A percentile compares a stretch with the other conserved stretches of the same genome.
These are phyloP conservation scores for Starmerella stigmatis DNA, from an alignment of 805 yeast genomes.

Conservation along the genomic window DNA sequence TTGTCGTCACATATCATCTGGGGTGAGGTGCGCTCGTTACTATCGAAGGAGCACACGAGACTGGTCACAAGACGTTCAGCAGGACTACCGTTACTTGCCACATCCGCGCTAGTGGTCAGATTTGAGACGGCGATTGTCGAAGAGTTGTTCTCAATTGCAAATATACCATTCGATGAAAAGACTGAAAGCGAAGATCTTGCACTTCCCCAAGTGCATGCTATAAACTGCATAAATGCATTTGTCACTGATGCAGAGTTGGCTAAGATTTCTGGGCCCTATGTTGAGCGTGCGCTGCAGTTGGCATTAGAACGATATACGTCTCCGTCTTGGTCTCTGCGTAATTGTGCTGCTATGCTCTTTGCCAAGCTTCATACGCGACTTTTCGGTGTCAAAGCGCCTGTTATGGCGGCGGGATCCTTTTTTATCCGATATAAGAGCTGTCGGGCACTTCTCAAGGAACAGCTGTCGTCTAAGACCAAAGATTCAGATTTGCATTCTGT, in stretches of 20 bases:
- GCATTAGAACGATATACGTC: constrained; percentile 56
- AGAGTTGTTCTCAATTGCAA: constrained; percentile 45
- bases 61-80: constrained; percentile 83
- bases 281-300: constrained; percentile 49
- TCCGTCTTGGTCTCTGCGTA: constrained; percentile 73
- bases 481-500: constrained; percentile 39
- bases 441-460: constrained; percentile 37
- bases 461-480: constrained; percentile 19
- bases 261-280: constrained; percentile 39
- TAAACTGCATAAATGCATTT: constrained; percentile 68
- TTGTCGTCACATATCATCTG: constrained; percentile 6
- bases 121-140: constrained; percentile 41
- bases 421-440: constrained; percentile 55
- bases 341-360: constrained; percentile 88
- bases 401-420: constrained; percentile 51
- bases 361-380: constrained; percentile 71
- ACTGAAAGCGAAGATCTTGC: constrained; percentile 47
- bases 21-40: constrained; percentile 2
- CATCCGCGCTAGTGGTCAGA: constrained; percentile 27
- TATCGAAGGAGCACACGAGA: constrained; percentile 32
- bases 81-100: constrained; percentile 71
- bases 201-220: constrained; percentile 87
- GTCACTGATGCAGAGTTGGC: constrained; percentile 64
- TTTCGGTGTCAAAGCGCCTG: constrained; percentile 44
- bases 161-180: constrained; percentile 35